phyloP scores from a whole-genome alignment of 164 flowering plant genomes.

The Liquidambar formosana region DNA sequence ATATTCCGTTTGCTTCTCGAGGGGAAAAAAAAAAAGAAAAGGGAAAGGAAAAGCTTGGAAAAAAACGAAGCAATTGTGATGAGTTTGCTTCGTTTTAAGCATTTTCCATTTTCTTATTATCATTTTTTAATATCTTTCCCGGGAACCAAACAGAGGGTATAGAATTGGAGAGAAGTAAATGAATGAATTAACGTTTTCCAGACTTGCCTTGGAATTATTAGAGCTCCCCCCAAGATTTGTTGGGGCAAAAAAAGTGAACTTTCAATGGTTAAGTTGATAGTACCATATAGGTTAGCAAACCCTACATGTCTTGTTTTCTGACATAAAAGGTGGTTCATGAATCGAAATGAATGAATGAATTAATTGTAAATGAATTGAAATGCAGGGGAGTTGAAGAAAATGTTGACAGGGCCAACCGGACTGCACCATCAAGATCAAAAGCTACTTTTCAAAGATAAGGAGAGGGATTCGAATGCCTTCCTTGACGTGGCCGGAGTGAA shows the following conservation, averaged over 20 bases:
- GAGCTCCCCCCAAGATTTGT: no score
- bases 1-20: slow-evolving; percentile 3
- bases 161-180: background rate
- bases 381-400: slow-evolving; percentile 91
- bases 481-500: slow-evolving; percentile 78
- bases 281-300: no score
- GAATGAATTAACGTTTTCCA: no score
- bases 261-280: no score
- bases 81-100: background rate
- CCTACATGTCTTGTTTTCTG: no score
- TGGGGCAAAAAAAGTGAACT: no score
- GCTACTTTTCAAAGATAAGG: slow-evolving; percentile 73
- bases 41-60: background rate
- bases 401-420: slow-evolving; percentile 72
- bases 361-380: background rate
- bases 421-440: slow-evolving; percentile 84
- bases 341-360: background rate
- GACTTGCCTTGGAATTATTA: no score
- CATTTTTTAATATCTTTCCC: background rate
- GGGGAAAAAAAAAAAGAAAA: background rate
- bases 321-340: no score
- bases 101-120: background rate
- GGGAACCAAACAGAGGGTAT: background rate
- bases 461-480: slow-evolving; percentile 70
- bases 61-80: no score